phyloP scores from a whole-genome alignment of 2,329 filamentous ascomycete species.

The Massarina eburnea region DNA sequence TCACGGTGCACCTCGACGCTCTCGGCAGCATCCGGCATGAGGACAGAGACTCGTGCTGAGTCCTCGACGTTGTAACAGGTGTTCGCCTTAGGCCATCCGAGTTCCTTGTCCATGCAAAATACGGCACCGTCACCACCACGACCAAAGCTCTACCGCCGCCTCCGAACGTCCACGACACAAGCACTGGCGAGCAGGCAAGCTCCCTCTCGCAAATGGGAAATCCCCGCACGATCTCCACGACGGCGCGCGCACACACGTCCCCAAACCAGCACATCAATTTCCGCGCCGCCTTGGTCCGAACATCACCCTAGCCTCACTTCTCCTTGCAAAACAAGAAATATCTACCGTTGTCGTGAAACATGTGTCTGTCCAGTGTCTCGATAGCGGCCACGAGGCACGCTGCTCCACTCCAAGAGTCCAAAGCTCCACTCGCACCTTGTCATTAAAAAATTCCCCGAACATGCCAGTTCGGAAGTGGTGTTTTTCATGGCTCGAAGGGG shows the following conservation, averaged over 20 bases:
- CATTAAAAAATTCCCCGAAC: background rate
- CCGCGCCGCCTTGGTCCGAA: background rate
- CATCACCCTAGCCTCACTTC: background rate
- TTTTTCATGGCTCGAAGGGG: background rate
- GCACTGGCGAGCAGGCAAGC: too few relatives aligned
- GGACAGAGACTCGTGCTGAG: background rate
- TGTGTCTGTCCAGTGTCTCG: background rate
- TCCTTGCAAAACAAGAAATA: background rate
- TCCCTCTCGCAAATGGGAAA: background rate
- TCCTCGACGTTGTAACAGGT: background rate
- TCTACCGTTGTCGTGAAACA: background rate
- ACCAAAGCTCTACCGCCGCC: background rate
- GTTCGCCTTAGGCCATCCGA: background rate
- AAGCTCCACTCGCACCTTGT: background rate
- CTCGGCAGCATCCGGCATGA: background rate
- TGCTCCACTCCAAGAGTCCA: too few relatives aligned
- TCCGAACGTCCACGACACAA: background rate
- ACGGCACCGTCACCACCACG: background rate
- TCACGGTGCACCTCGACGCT: background rate
- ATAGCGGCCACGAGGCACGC: background rate
- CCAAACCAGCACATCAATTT: background rate
- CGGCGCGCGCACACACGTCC: background rate
- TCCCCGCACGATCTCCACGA: slow-evolving; percentile 1
- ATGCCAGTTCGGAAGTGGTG: background rate
- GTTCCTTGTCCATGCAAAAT: background rate